phyloP scores from a whole-genome alignment of 148 eudicot species.

The Dianthus caryophyllus region DNA sequence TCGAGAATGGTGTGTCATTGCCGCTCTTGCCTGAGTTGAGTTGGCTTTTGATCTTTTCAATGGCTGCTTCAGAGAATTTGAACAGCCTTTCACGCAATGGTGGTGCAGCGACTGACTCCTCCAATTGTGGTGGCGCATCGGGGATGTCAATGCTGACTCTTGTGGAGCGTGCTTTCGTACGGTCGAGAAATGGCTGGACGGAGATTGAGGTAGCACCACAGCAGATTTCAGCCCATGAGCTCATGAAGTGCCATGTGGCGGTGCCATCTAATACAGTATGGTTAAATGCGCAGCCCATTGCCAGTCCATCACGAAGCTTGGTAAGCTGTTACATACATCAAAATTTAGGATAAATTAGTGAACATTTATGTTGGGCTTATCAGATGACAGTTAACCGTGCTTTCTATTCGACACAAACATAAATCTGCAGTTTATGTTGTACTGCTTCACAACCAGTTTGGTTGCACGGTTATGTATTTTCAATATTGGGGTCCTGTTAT shows the following conservation, averaged over 20 bases:
- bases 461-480: not conserved
- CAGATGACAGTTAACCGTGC: too few species aligned
- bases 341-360: not conserved
- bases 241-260: constrained; percentile 98
- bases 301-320: constrained; percentile 78
- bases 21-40: constrained; percentile 32
- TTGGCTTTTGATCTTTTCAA: constrained; percentile 58
- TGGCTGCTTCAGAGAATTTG: constrained; percentile 58
- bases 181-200: constrained; percentile 73
- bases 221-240: constrained; percentile 78
- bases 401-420: too few species aligned
- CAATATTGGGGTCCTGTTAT: not conserved
- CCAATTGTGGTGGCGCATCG: constrained; percentile 37
- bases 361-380: too few species aligned
- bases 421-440: too few species aligned
- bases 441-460: not conserved
- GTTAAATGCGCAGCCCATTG: constrained; percentile 84
- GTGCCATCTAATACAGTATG: constrained; percentile 89
- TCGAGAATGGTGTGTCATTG: constrained; percentile 40
- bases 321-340: constrained; percentile 50
- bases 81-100: constrained; percentile 64
- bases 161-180: constrained; percentile 75
- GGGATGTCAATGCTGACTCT: constrained; percentile 73
- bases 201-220: constrained; percentile 47
- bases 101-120: constrained; percentile 30